Base-by-base conservation (phyloP, 768 basidiomycete species). In the Kwoniella botswanensis region DNA sequence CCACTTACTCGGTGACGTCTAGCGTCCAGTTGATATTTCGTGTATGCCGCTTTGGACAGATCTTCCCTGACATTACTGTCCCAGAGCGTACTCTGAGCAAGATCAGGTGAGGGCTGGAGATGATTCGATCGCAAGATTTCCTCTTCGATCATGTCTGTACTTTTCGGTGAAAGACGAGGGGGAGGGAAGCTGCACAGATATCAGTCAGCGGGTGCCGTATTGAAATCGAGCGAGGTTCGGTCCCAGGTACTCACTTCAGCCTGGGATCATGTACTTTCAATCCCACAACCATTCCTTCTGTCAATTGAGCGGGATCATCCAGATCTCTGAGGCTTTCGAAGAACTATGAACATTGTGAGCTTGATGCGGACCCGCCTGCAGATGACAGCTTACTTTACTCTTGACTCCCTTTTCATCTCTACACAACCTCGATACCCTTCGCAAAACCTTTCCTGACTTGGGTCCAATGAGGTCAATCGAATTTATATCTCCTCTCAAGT, bases 391-490 rank as follows among this genome's bases (percentile, higher is more conserved):
- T 62, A 66, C 65, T 52, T 68, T 50, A 4, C 41, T 60, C 57
- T 65, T 75, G 41, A 46, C 58, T 13, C 22, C 35, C 24, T 58
- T 68, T 56, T 75, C 67, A 18, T 72, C 67, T 64, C 75, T 76
- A 70, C 80, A 83, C 65, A 78, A 79, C 68, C 75, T 84, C 52
- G 88, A 42, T 15, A 85, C 85, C 10, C 85, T 84, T 35, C 76
- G 74, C 35, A 88, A 65, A 12, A 94, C 88, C 78, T 92, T 90
- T 65, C 87, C 92, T 0, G 92, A 87, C 79, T 89, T 91, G 3
- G 93, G 93, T 2, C 96, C 96, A 86, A 92, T 91, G 43, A 98
- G 88, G 81, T 98, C 95, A 75, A 96, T 96, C 5, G 89, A 86
- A 71, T 92, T 92, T 54, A 93, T 75, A 60, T 89, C 88, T 1